Conservation (phyloP, 768 basidiomycete genomes). For the Collybia nuda region DNA sequence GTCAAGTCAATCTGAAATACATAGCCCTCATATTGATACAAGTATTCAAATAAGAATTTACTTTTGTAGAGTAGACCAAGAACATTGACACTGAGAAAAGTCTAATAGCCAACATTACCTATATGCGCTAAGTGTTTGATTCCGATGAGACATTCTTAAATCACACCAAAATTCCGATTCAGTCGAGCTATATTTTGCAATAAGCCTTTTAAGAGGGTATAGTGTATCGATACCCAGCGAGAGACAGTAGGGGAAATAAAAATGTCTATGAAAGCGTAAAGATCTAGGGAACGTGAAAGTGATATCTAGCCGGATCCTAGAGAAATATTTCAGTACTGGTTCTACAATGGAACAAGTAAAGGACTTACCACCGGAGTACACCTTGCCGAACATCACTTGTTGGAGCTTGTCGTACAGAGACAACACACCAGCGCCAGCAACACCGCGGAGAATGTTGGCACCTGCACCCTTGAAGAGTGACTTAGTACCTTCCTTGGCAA, state of each 20-base stretch:
- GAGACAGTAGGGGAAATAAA: constrained; percentile 25
- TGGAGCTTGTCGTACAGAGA: constrained; percentile 99
- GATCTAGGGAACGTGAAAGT: constrained; percentile 17
- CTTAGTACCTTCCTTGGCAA: constrained; percentile 92
- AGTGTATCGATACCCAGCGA: constrained; percentile 39
- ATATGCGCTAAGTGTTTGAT: too few relatives aligned
- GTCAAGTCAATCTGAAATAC: too few relatives aligned
- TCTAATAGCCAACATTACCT: too few relatives aligned
- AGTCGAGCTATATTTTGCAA: constrained; percentile 23
- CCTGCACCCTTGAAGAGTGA: constrained; percentile 99
- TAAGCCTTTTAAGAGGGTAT: constrained; percentile 38
- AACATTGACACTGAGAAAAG: too few relatives aligned
- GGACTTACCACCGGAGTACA: constrained; percentile 91
- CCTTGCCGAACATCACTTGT: constrained; percentile 95
- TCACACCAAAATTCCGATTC: constrained; percentile 1
- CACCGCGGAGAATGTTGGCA: constrained; percentile 95
- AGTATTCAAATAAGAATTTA: too few relatives aligned
- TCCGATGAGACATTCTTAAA: too few relatives aligned
- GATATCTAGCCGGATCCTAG: constrained; percentile 47
- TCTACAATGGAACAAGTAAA: background rate
- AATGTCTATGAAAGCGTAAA: constrained; percentile 34
- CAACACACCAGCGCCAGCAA: constrained; percentile 99
- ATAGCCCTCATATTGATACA: too few relatives aligned
- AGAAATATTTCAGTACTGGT: constrained; percentile 3
- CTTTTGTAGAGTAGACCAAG: too few relatives aligned